Percentiles rank a stretch among this genome's conserved stretches.
Evolutionary conservation across 352 stramenopile species (phyloP).

Genomic region (Phytopythium chamaehyphon): DNA sequence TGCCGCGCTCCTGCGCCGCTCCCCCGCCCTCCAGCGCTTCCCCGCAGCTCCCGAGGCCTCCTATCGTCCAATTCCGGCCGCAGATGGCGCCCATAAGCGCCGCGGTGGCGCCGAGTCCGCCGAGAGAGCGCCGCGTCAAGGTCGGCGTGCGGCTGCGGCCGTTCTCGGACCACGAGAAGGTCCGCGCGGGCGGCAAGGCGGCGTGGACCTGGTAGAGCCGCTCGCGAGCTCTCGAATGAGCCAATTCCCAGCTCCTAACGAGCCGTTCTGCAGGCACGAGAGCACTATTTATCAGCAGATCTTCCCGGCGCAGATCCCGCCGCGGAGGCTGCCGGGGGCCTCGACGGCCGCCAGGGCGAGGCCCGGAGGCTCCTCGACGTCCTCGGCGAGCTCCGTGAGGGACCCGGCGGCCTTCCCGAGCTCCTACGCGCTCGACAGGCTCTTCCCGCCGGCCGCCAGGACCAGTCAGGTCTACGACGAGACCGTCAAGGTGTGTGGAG

Average conservation of each 20-base stretch:
- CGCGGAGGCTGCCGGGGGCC: conserved; percentile 14
- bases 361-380: conserved; percentile 26
- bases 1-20: too few species aligned
- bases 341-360: neutral
- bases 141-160: conserved; percentile 72
- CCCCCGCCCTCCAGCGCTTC: too few species aligned
- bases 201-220: conserved; percentile 69
- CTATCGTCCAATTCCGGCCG: too few species aligned
- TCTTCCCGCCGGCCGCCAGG: conserved; percentile 66
- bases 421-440: conserved; percentile 84
- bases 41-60: too few species aligned
- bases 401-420: conserved; percentile 43
- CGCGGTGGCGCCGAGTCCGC: conserved; percentile 3
- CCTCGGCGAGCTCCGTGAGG: conserved; percentile 27
- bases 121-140: conserved; percentile 30
- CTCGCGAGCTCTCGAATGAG: too few species aligned
- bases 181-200: conserved; percentile 65
- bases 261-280: conserved; percentile 75
- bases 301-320: conserved; percentile 57
- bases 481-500: conserved; percentile 57
- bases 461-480: conserved; percentile 86
- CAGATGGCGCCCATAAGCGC: too few species aligned
- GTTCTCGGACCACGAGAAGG: conserved; percentile 70
- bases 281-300: conserved; percentile 89
- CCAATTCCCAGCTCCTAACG: too few species aligned